Evolutionary conservation across 305 asterid species (phyloP), one percentile per base, ranked within the genome.

Genomic region (Rubia peregrina): DNA sequence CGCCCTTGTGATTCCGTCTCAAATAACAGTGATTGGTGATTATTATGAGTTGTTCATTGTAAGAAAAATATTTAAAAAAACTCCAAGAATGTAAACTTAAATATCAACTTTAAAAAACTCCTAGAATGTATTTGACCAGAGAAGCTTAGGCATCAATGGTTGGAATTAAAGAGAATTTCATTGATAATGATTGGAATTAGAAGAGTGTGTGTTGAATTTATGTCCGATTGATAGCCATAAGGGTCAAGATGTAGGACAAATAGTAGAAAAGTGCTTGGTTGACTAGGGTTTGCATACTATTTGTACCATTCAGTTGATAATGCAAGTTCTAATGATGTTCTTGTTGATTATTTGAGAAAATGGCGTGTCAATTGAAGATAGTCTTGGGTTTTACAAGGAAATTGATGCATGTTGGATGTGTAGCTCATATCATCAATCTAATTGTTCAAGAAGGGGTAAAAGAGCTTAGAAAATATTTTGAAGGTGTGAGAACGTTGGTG

Each of bases 251-350:
- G 30, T 64, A 0, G 67, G 67, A 41, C 43, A 62, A 17, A 7
- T 2, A 0, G 42, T 7, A 22, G 63, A 53, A 33, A 36, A 21
- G 61, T 43, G 57, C 16, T 71, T 71, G 44, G 21, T 43, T 44
- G 76, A 67, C 26, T 72, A 56, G 68, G 42, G 71, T 19, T 21
- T 75, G 40, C 68, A 77, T 21, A 63, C 26, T 36, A 21, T 69
- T 59, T 56, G 73, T 30, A 73, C 49, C 6, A n/a, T 51, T 14
- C 3, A 9, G 57, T 51, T 51, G 21, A 12, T 14, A 51, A 12
- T 51, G 57, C 57, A 51, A 51, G 17, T 14, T 51, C 19, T 11
- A 16, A 51, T 51, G 19, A 14, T 12, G 5, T 17, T 19, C 14
- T 69, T 19, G 21, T 69, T 9, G 40, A 17, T 17, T 42, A 61